Conservation (phyloP, 192 early-diverging fungal genomes). For the Neocallimastix lanati region DNA sequence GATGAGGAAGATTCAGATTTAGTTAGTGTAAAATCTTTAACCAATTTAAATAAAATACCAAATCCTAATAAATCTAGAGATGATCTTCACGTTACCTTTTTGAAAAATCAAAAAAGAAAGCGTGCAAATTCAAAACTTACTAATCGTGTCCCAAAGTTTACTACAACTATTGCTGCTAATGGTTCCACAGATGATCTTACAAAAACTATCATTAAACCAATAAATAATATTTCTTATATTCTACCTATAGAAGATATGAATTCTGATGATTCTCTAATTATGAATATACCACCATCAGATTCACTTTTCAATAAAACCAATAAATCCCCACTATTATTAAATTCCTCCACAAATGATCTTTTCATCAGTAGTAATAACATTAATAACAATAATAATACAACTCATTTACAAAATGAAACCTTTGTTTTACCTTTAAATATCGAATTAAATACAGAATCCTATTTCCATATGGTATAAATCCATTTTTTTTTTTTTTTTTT, state of each 20-base stretch:
- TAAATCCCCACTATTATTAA: slow-evolving; percentile 10
- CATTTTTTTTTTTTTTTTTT: no score
- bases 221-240: background rate
- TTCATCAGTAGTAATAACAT: slow-evolving; percentile 8
- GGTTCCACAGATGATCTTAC: background rate
- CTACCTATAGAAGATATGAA: slow-evolving; percentile 14
- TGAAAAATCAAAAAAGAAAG: background rate
- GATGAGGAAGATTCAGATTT: background rate
- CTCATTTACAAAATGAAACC: background rate
- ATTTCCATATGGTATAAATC: slow-evolving; percentile 37
- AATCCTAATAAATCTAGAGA: background rate
- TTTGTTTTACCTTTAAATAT: slow-evolving; percentile 11
- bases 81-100: background rate
- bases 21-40: background rate
- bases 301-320: slow-evolving; percentile 4
- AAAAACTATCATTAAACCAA: background rate
- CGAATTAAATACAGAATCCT: slow-evolving; percentile 43
- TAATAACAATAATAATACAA: slow-evolving; percentile 4
- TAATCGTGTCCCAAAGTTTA: background rate
- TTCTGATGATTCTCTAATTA: slow-evolving; percentile 7
- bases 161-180: no score
- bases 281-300: slow-evolving; percentile 6
- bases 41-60: background rate
- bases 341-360: no score
- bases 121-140: background rate